Base-by-base conservation (phyloP, 2,329 filamentous ascomycete species). In the Huntiella abstrusa region DNA sequence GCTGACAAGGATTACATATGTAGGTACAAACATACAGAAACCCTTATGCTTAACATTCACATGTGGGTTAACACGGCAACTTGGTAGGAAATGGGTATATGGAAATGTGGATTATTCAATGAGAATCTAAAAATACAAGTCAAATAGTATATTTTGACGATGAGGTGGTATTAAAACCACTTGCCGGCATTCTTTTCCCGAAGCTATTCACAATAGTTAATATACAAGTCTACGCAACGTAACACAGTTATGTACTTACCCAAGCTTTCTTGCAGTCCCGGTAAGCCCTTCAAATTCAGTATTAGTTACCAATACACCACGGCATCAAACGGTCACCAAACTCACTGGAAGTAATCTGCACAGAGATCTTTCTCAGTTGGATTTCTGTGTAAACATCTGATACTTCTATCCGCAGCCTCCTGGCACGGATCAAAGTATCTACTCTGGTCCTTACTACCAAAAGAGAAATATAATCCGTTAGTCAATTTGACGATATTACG, bases 391-490 rank as follows among this genome's bases (percentile, higher is more conserved):
- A 98, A 65, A 57, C 91, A 98, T 60, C 76, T 79, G 54, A 95
- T 78, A 62, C 87, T 95, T 57, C 74, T 73, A 54, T 80, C 69
- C 5, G 91, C 88, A 4, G 85, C 85, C 56, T 94, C 88, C 60
- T 96, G 88, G 62, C 91, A 98, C 2, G 91, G 91, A 56, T 98
- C 91, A 60, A 83, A 85, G 64, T 81, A 96, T 60, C 95, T 79
- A 68, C 86, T 94, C 57, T 80, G 75, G 47, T 70, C 72, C 69
- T 96, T 96, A 54, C 88, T 94, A 56, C 51, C 28, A 5, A 34
- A 34, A n/a, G 33, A 38, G 37, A 15, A 10, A 28, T 28, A 28
- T 28, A 33, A 5, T 40, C 13, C 33, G 15, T 35, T 35, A 15
- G 33, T 7, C 16, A 33, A 28, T 7, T n/a, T 8, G 22, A 10